These are phyloP conservation scores for Leccinum sublutescens DNA, from an alignment of 768 basidiomycete genomes.

Conservation along the genomic window DNA sequence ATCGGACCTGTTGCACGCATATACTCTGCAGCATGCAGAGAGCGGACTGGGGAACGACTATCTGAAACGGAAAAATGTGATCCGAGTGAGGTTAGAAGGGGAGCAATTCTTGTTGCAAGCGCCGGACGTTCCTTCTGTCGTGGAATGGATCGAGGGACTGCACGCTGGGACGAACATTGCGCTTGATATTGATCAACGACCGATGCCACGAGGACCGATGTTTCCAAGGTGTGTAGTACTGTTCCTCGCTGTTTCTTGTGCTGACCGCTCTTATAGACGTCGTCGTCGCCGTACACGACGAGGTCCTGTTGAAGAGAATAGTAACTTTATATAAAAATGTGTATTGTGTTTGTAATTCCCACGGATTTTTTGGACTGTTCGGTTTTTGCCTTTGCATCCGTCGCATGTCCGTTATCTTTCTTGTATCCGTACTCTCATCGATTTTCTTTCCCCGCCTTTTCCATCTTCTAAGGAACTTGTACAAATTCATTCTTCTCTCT, in stretches of 20 bases:
- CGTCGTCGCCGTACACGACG: slow-evolving; percentile 31
- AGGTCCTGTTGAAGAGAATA: slow-evolving; percentile 10
- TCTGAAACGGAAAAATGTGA: slow-evolving; percentile 88
- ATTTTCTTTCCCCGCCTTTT: slow-evolving; percentile 23
- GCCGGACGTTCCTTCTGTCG: slow-evolving; percentile 76
- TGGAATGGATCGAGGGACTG: slow-evolving; percentile 95
- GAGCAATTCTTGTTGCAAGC: slow-evolving; percentile 97
- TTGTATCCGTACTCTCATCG: slow-evolving; percentile 34
- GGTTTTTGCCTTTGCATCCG: slow-evolving; percentile 32
- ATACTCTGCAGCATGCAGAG: slow-evolving; percentile 88
- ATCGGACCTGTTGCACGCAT: slow-evolving; percentile 60
- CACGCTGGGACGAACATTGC: slow-evolving; percentile 92
- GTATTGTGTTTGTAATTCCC: slow-evolving; percentile 22
- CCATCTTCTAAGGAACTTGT: slow-evolving; percentile 16
- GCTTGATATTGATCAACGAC: slow-evolving; percentile 85
- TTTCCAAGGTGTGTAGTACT: slow-evolving; percentile 64
- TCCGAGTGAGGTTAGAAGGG: slow-evolving; percentile 87
- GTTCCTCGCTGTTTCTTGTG: too few species aligned
- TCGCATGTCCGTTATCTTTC: slow-evolving; percentile 37
- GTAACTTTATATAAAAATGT: neutral
- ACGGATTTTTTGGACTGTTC: slow-evolving; percentile 31
- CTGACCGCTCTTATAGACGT: slow-evolving; percentile 16
- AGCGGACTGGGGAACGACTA: slow-evolving; percentile 96
- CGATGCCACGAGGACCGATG: slow-evolving; percentile 88
- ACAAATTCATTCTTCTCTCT: slow-evolving; percentile 3